Base-by-base conservation (phyloP, 2,329 filamentous ascomycete species). In the Ascosphaera acerosa region DNA sequence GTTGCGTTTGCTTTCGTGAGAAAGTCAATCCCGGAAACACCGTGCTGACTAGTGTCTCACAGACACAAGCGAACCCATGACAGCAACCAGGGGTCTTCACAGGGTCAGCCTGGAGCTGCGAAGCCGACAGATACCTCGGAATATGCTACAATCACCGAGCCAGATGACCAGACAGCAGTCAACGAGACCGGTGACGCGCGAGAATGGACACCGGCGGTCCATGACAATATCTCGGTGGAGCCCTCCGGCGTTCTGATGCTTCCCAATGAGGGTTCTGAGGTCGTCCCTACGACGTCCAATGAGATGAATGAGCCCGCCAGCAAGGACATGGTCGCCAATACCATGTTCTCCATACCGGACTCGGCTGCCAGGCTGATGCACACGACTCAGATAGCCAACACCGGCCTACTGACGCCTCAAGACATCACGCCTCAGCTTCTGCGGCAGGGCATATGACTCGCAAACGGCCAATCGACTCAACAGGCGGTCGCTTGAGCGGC, bases 41-140 rank as follows among this genome's bases (percentile, higher is more conserved):
- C 12, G 2, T 5, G n/a, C 15, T 15, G 10, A 29, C 28, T 20
- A 31, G 32, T 22, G 34, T 49, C 66, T 47, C 38, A 18, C 41
- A 71, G 67, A 50, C 71, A 76, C 54, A 64, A 62, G 49, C 64
- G 63, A 45, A 92, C 81, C 43, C 84, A 94, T 55, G 89, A 91
- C 60, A 61, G 63, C 30, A 65, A 67, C 42, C 59, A 63, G n/a
- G n/a, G n/a, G n/a, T n/a, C n/a, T n/a, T n/a, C n/a, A 36, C 64
- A 70, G 41, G 66, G 64, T 38, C 58, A 62, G 41, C 59, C 40
- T 14, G 42, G 44, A 15, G 39, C 46, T 16, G 34, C 44, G 27
- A 32, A 16, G 29, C 12, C 22, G 20, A 15, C 22, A 5, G 15
- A 15, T n/a, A 30, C 28, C 5, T 18, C 26, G 18, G 20, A 25